A percentile compares a stretch with the other conserved stretches of the same genome.
These are phyloP conservation scores for Tetrapisispora fleetii DNA, from an alignment of 805 yeast species.

Conservation along the genomic window DNA sequence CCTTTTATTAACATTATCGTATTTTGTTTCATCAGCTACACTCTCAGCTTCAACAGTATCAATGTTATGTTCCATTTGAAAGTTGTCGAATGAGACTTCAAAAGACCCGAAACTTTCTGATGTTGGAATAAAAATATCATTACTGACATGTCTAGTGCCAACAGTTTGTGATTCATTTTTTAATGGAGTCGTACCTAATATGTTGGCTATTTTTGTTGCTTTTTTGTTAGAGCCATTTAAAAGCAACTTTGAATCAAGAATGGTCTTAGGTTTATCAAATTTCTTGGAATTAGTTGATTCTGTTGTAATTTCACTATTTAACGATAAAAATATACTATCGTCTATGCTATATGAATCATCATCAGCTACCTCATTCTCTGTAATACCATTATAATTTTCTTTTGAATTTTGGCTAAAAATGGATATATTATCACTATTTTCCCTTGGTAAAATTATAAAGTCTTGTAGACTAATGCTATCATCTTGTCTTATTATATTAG, in stretches of 20 bases:
- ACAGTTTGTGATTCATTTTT: background rate
- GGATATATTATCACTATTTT: background rate
- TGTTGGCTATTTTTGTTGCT: background rate
- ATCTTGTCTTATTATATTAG: background rate
- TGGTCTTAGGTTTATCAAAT: background rate
- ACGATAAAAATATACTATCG: background rate
- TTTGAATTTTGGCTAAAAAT: background rate
- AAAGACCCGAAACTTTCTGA: slow-evolving; percentile 3
- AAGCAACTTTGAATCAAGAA: background rate
- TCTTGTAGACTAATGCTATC: background rate
- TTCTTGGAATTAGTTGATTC: background rate
- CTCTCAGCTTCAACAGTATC: background rate
- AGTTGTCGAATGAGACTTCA: background rate
- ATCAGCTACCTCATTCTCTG: background rate
- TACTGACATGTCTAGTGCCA: no score
- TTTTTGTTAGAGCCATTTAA: background rate
- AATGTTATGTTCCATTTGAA: background rate
- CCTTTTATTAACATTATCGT: no score
- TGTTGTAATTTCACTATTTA: background rate
- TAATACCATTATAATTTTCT: background rate
- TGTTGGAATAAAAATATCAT: background rate
- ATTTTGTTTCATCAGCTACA: background rate
- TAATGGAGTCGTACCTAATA: slow-evolving; percentile 1
- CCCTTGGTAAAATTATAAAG: background rate
- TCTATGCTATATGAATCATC: background rate